Evolutionary conservation across 441 rosid species (phyloP).

Genomic region (Gossypium davidsonii): DNA sequence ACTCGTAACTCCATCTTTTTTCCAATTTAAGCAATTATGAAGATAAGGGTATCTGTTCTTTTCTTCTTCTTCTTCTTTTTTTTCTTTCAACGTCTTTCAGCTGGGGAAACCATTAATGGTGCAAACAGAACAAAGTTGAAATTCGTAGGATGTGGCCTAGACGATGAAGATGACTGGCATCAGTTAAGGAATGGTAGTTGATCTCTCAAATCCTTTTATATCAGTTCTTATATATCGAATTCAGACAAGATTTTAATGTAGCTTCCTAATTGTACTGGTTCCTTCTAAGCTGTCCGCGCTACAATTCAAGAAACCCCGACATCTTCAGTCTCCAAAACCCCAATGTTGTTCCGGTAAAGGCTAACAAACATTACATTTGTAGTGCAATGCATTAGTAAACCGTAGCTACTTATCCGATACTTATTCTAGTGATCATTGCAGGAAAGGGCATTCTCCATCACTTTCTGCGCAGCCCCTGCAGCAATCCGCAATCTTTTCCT

Average conservation of each 20-base stretch:
- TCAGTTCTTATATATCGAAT: conserved; percentile 1
- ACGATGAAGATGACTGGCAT: conserved; percentile 84
- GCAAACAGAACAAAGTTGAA: conserved; percentile 49
- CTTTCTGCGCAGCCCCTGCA: conserved; percentile 56
- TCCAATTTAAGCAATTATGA: neutral
- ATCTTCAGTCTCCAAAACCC: conserved; percentile 39
- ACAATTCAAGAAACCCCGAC: conserved; percentile 58
- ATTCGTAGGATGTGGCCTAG: conserved; percentile 65
- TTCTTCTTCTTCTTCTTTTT: neutral
- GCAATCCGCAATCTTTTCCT: conserved; percentile 67
- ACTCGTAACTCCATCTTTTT: neutral
- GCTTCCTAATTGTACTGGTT: conserved; percentile 18
- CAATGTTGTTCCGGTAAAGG: conserved; percentile 38
- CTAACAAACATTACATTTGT: neutral
- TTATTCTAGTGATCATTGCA: conserved; percentile 22
- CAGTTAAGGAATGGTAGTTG: conserved; percentile 65
- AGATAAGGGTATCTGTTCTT: neutral
- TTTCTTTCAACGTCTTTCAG: conserved; percentile 28
- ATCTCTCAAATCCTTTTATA: neutral
- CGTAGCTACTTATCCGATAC: neutral
- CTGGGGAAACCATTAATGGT: conserved; percentile 62
- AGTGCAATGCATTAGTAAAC: neutral
- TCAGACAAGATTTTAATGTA: conserved; percentile 7
- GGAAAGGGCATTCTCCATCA: conserved; percentile 59
- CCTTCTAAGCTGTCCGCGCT: conserved; percentile 63